Base-by-base conservation (phyloP, 2,329 filamentous ascomycete species). In the Dactylellina sp. region DNA sequence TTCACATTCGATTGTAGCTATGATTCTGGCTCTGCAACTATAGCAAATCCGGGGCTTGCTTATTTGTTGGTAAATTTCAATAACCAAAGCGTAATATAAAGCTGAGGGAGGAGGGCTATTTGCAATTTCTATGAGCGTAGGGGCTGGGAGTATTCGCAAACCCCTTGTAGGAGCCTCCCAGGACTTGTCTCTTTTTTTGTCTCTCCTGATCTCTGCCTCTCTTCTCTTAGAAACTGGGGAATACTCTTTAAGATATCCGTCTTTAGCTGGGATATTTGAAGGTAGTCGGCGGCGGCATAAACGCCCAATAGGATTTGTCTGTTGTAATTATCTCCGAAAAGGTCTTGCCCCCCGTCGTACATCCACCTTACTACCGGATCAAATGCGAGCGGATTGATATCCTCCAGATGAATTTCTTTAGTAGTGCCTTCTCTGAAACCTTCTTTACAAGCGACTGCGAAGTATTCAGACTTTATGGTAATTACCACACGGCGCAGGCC, bases 341-440 rank as follows among this genome's bases (percentile, higher is more conserved):
- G 24, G 14, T 42, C 14, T 14, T 40, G 35, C 14, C 11, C 35
- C 5, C 39, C 37, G 2, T 55, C 35, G 49, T 63, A 63, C 35
- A 63, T 63, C 47, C 49, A 63, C 2, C 9, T 24, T 32, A 35
- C 60, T 6, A 63, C 18, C 1, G 35, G 14, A 14, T 55, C 35
- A 16, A 55, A 55, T 2, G 44, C 18, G 7, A 3, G 3, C 14
- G 37, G 37, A 3, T 14, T 16, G 25, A 59, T 35, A 3, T 61
- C 57, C 20, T 44, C n/a, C 0, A 61, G 32, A 16, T 24, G 20
- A 14, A 50, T 39, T 24, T 61, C 57, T 25, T 42, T 4, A 1
- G 24, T 16, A 0, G 4, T 20, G 12, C 57, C 57, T 24, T 61
- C 57, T n/a, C 12, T 20, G 42, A 49, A 61, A 20, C 20, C 20